These are phyloP conservation scores for Quercus dentata DNA, from an alignment of 306 rosid genomes.

Conservation along the genomic window DNA sequence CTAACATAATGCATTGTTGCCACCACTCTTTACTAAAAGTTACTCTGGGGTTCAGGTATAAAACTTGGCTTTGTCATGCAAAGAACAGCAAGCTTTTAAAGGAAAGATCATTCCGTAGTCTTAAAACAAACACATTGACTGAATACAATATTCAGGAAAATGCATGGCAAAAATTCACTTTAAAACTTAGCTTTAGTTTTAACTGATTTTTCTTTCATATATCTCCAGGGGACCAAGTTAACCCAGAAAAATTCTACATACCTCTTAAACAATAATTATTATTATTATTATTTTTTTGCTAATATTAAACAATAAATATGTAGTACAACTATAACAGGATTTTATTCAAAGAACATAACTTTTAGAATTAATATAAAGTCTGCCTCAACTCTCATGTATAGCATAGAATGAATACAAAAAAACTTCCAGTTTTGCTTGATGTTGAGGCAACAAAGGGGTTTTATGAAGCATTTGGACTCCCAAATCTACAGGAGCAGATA, in stretches of 20 bases:
- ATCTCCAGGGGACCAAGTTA: no score
- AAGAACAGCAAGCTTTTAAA: not conserved
- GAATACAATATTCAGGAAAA: no score
- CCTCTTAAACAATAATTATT: not conserved
- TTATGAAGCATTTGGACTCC: not conserved
- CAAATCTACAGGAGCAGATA: not conserved
- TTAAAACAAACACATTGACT: not conserved
- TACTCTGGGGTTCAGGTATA: not conserved
- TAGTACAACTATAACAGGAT: constrained; percentile 9
- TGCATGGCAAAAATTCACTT: no score
- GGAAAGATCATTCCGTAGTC: not conserved
- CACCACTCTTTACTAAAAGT: not conserved
- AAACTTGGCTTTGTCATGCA: not conserved
- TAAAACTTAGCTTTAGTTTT: no score
- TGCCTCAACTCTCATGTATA: not conserved
- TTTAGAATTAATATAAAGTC: not conserved
- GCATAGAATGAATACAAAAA: constrained; percentile 14
- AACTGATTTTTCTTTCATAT: no score
- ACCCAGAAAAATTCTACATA: not conserved
- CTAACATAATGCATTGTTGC: not conserved
- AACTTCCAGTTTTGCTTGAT: constrained; percentile 10
- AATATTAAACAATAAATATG: not conserved
- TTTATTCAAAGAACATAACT: constrained; percentile 2
- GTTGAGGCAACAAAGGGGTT: not conserved
- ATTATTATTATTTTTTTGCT: no score